Evolutionary conservation across 768 basidiomycete genomes (phyloP).

Genomic region (Harrya chromipes): DNA sequence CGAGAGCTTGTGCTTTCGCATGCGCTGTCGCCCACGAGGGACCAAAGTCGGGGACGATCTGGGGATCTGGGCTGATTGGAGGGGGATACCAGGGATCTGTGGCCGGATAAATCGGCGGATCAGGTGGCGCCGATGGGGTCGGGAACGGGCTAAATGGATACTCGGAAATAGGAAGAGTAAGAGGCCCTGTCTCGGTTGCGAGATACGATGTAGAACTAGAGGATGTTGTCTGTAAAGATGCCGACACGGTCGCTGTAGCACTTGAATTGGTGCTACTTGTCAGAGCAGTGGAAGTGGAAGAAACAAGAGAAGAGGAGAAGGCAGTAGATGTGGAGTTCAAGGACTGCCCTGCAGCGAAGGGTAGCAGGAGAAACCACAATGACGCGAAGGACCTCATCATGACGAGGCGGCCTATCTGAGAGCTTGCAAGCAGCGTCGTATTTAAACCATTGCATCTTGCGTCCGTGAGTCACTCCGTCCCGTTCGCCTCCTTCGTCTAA

Average conservation of each 20-base stretch:
- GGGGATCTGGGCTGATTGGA: slow-evolving; percentile 37
- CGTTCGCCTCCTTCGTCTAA: too few relatives aligned
- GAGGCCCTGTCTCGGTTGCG: slow-evolving; percentile 18
- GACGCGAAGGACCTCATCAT: not conserved
- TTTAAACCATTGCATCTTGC: not conserved
- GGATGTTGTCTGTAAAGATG: not conserved
- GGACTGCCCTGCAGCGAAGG: slow-evolving; percentile 5
- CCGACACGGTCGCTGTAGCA: not conserved
- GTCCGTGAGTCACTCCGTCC: too few relatives aligned
- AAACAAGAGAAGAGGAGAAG: not conserved
- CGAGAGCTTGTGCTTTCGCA: slow-evolving; percentile 50
- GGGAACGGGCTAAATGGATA: slow-evolving; percentile 55
- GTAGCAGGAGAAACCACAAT: not conserved
- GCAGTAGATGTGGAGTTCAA: not conserved
- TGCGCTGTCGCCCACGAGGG: slow-evolving; percentile 51
- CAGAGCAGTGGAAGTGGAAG: not conserved
- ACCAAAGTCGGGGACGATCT: slow-evolving; percentile 38
- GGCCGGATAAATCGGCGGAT: slow-evolving; percentile 48
- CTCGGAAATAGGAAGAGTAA: slow-evolving; percentile 35
- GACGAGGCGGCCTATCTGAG: not conserved
- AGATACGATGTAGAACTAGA: slow-evolving; percentile 1
- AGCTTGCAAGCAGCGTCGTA: not conserved
- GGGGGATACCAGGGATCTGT: slow-evolving; percentile 54
- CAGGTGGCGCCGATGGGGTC: slow-evolving; percentile 47
- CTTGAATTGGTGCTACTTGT: not conserved